Base-by-base conservation (phyloP, 139 green algal genomes). In the Gonium pectorale region DNA sequence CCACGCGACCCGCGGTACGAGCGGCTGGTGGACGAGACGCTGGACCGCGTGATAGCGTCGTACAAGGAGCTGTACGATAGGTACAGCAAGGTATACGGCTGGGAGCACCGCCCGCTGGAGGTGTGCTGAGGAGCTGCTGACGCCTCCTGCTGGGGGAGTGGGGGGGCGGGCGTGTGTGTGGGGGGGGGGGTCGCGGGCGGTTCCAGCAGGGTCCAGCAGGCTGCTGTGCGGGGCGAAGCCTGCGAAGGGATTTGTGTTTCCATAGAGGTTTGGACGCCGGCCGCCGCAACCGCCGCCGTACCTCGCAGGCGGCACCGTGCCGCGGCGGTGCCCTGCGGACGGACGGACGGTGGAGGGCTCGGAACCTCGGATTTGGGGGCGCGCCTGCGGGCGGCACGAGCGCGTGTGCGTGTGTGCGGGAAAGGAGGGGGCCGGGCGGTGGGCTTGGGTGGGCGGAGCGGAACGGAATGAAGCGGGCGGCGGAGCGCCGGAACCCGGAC, bases 71-170 rank as follows among this genome's bases (percentile, higher is more conserved):
- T 84, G 77, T 87, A 87, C 64, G 72, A 79, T 19, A 43, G 35
- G 82, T 52, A 79, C 71, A 7, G 62, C 33, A 37, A 17, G 26
- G 19, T 35, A 63, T 83, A 87, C 82, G 64, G 70, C 71, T 83
- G 71, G 82, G 35, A 15, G 46, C 31, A 52, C 13, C 71, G 71
- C 24, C 62, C 60, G 31, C 62, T 84, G 62, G 77, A 70, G 74
- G 38, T 81, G 17, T 70, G 54, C 74, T 81, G 38, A 70, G n/a
- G 26, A 35, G 44, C n/a, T n/a, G n/a, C n/a, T n/a, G n/a, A n/a
- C n/a, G n/a, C n/a, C n/a, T n/a, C n/a, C n/a, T 29, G 67, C 13
- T 43, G 56, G 21, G 56, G 24, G n/a, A 64, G 56, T 33, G 17
- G n/a, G 24, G 17, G 56, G 17, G n/a, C 21, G 56, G 56, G 56